These are phyloP conservation scores for Hypocrella siamensis DNA, from an alignment of 2,329 filamentous ascomycete species.

Conservation along the genomic window DNA sequence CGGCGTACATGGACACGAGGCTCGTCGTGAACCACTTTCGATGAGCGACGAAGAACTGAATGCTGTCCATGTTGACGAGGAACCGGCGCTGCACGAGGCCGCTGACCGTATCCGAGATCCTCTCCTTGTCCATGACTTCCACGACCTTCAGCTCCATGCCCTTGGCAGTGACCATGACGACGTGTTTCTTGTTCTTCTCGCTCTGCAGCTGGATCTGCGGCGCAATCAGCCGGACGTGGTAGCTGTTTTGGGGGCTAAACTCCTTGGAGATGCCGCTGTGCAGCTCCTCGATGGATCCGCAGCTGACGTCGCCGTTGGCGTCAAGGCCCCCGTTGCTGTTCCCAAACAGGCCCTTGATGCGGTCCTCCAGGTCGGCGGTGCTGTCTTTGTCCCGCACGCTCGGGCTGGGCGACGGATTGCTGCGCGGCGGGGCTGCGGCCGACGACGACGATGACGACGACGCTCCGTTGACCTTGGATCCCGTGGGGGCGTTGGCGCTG, in stretches of 20 bases:
- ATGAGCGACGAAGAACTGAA: constrained; percentile 95
- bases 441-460: too few species aligned
- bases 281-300: constrained; percentile 41
- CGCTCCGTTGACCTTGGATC: background rate
- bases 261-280: constrained; percentile 69
- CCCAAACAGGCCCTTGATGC: constrained; percentile 69
- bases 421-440: constrained; percentile 11
- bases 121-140: constrained; percentile 93
- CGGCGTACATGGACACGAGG: constrained; percentile 83
- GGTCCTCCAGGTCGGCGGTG: constrained; percentile 57
- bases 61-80: constrained; percentile 88
- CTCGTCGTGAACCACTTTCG: constrained; percentile 78
- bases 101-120: constrained; percentile 82
- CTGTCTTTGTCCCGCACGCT: constrained; percentile 39
- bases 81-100: constrained; percentile 91
- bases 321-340: constrained; percentile 39
- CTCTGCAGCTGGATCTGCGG: constrained; percentile 97
- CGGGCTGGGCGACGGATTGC: constrained; percentile 19
- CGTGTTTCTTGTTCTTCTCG: constrained; percentile 93
- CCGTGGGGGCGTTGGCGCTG: too few species aligned
- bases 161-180: constrained; percentile 92
- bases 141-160: constrained; percentile 97
- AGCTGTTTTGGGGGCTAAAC: constrained; percentile 82
- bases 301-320: constrained; percentile 15
- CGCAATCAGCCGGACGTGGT: constrained; percentile 86